Evolutionary conservation across 768 basidiomycete genomes (phyloP), one percentile per base, ranked within the genome.

Genomic region (Daedalea quercina): DNA sequence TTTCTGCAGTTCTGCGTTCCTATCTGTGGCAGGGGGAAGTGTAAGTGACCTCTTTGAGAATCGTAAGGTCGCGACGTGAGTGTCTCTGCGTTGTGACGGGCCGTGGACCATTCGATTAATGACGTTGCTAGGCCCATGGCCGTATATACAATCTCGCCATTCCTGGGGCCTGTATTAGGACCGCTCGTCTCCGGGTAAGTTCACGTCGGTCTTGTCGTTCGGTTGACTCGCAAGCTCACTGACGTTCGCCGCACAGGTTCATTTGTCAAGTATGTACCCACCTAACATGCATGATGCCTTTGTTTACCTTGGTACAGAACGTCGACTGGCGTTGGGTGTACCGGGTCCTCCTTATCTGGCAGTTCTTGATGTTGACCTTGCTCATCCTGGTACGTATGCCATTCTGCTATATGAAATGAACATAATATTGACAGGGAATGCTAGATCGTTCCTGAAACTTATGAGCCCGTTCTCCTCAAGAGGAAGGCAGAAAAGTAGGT

Each of bases 261-360:
- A 84, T 90, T 59, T 87, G 86, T 24, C 61, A 67, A 52, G 65
- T 65, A 22, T 23, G 60, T 53, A 9, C 8, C 3, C 26, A 20
- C 28, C 23, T 28, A 9, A 22, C 8, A 31, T 28, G 17, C 24
- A 47, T 20, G 3, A 9, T 13, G 4, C 23, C 11, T 47, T n/a
- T 31, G 9, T 3, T 26, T 24, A 25, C 19, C 7, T 20, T 22
- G 44, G 13, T 12, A 13, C 56, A 87, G 78, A 71, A 83, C 57
- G 55, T 75, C 1, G 60, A 75, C 43, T 87, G 86, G 87, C 68
- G 86, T 54, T 92, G 89, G 90, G 89, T 87, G 0, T 93, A 83
- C 67, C 80, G 82, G 51, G 67, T 86, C 17, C 64, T 85, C 52
- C 54, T 84, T 1, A 86, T 86, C 22, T 93, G 90, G 91, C 73